These are phyloP conservation scores for Xylaria acuta DNA, from an alignment of 495 filamentous ascomycete genomes.

Conservation along the genomic window DNA sequence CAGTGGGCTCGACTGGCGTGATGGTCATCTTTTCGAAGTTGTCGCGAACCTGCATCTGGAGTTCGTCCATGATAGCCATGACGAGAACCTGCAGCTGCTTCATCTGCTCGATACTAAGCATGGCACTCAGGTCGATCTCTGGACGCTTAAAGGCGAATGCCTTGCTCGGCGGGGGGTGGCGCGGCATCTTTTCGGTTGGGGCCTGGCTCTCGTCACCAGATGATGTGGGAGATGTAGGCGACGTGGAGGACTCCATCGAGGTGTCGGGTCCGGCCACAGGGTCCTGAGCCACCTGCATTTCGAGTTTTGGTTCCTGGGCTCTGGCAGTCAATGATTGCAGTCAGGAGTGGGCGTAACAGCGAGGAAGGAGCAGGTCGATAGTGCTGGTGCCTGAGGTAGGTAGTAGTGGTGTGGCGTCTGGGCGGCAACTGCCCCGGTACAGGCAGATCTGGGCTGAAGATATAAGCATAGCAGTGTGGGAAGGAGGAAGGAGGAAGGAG, in stretches of 20 bases:
- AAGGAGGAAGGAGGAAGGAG: neutral
- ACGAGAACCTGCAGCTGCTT: conserved; percentile 44
- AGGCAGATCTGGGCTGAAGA: neutral
- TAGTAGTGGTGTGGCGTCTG: neutral
- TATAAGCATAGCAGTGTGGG: neutral
- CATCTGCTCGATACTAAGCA: conserved; percentile 32
- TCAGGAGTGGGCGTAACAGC: neutral
- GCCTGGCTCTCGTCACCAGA: conserved; percentile 35
- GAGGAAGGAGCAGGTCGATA: conserved; percentile 11
- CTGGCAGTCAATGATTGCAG: neutral
- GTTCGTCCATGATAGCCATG: conserved; percentile 51
- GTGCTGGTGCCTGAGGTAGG: neutral
- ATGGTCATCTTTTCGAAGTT: conserved; percentile 51
- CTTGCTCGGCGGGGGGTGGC: conserved; percentile 20
- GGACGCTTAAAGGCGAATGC: conserved; percentile 26
- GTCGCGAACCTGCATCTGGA: conserved; percentile 53
- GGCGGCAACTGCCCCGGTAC: conserved; percentile 3
- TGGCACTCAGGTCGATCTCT: conserved; percentile 33
- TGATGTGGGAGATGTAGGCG: conserved; percentile 19
- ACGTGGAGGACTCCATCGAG: conserved; percentile 9
- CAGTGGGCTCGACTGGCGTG: conserved; percentile 19
- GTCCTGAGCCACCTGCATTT: conserved; percentile 10
- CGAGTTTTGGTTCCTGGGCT: neutral
- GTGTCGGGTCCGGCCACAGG: neutral
- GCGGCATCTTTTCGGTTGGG: conserved; percentile 30